These are phyloP conservation scores for Glycine latifolia DNA, from an alignment of 306 rosid genomes.

Conservation along the genomic window DNA sequence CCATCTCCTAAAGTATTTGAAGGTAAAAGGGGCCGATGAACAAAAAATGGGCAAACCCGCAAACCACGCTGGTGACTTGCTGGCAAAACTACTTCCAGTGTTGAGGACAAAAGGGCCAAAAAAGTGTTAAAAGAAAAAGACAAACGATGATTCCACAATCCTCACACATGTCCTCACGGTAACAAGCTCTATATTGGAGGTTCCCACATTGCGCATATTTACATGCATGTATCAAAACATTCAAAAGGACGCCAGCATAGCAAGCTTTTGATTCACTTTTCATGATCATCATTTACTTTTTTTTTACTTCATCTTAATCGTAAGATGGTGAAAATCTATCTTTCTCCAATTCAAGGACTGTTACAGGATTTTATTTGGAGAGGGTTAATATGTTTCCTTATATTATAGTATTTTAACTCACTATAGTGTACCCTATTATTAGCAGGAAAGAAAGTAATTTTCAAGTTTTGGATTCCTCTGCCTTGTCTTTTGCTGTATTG, in stretches of 20 bases:
- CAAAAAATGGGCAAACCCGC: constrained; percentile 35
- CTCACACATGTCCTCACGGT: constrained; percentile 25
- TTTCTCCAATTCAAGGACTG: constrained; percentile 5
- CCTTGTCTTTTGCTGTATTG: not conserved
- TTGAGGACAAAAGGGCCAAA: constrained; percentile 24
- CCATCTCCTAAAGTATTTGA: constrained; percentile 4
- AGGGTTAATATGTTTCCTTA: not conserved
- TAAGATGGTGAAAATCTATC: not conserved
- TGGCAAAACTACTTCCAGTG: not conserved
- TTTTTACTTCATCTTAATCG: not conserved
- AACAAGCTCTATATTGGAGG: not conserved
- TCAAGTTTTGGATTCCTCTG: constrained; percentile 1
- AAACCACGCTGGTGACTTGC: constrained; percentile 31
- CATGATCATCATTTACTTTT: not conserved
- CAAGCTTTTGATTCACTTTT: constrained; percentile 12
- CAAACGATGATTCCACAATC: constrained; percentile 35
- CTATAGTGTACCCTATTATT: not conserved
- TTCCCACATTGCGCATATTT: not conserved
- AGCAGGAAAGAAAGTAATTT: not conserved
- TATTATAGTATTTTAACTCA: not conserved
- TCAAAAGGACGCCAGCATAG: constrained; percentile 35
- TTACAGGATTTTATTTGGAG: not conserved
- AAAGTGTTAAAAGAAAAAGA: constrained; percentile 28
- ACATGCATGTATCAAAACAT: constrained; percentile 1
- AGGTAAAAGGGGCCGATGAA: constrained; percentile 23